Base-by-base conservation (phyloP, 2,329 filamentous ascomycete genomes). In the Xylaria sp. region DNA sequence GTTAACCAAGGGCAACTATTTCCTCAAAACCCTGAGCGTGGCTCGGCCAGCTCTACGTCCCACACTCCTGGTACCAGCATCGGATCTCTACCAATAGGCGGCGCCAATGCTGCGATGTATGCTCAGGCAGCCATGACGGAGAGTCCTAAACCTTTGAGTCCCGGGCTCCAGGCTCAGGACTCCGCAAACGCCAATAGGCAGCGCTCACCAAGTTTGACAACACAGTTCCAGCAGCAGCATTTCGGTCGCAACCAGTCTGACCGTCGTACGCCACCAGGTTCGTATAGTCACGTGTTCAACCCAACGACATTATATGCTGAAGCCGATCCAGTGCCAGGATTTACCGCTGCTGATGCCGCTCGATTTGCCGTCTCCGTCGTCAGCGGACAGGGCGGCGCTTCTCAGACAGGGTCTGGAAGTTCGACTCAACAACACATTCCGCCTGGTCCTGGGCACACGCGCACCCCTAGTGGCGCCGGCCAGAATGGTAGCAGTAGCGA, bases 141-240 rank as follows among this genome's bases (percentile, higher is more conserved):
- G 79, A 97, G 93, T 72, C 93, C 94, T 0, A 97, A 94, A 77
- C 91, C 94, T 3, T 83, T 97, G 48, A 94, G 90, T 68, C 91
- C 77, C n/a, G 85, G 85, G 19, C 83, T 80, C 78, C 85, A 77
- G 77, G 66, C 85, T 21, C 83, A 90, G 58, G 88, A 88, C 71
- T 79, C 85, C 17, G 79, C 82, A 59, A 82, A 78, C 34, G 79
- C 86, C 61, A 82, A 80, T 50, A 85, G 88, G 65, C 89, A 90
- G 70, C 85, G 88, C 63, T 92, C 89, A 36, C 89, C 90, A n/a
- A 91, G 86, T 76, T 78, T 91, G 69, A 86, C 87, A 8, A 85
- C 89, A 30, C 89, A 90, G 71, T 85, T 89, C 60, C 88, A 90
- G 71, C 89, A 91, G 75, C 87, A 89, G 69, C 87, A 89, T 63